These are phyloP conservation scores for Protomyces pachydermus DNA, from an alignment of 1,139 yeast species.

Conservation along the genomic window DNA sequence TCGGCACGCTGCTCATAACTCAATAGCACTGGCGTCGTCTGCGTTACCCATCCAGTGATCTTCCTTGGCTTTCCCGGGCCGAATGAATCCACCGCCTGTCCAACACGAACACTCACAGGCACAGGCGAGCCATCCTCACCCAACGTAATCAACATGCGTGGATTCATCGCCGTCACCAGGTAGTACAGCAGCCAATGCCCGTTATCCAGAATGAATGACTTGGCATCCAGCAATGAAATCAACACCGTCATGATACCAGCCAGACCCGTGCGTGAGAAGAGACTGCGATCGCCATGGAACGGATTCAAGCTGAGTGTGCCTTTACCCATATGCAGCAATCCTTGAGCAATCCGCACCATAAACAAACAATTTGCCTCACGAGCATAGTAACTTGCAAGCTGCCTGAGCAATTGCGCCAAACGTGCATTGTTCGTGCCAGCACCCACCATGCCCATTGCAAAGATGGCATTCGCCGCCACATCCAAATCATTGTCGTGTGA, in stretches of 20 bases:
- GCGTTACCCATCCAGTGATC: constrained; percentile 99
- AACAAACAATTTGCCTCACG: constrained; percentile 88
- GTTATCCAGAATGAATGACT: constrained; percentile 45
- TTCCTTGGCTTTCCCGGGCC: constrained; percentile 99
- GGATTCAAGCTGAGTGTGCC: constrained; percentile 89
- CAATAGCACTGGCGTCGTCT: constrained; percentile 89
- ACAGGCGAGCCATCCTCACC: constrained; percentile 84
- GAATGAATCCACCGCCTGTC: constrained; percentile 97
- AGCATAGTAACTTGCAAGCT: constrained; percentile 85
- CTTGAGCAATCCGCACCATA: constrained; percentile 92
- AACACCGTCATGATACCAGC: constrained; percentile 85
- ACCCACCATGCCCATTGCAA: constrained; percentile 96
- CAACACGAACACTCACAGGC: constrained; percentile 94
- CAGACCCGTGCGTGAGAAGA: constrained; percentile 79
- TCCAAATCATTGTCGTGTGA: constrained; percentile 94
- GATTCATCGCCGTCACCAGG: constrained; percentile 83
- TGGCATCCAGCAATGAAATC: constrained; percentile 78
- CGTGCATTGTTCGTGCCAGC: constrained; percentile 99
- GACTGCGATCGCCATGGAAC: constrained; percentile 82
- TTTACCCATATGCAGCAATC: constrained; percentile 90
- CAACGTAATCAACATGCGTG: constrained; percentile 87
- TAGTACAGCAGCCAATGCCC: constrained; percentile 79
- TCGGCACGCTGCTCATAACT: constrained; percentile 97
- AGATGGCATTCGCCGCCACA: constrained; percentile 91
- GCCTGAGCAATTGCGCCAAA: constrained; percentile 89